A percentile compares a stretch with the other conserved stretches of the same genome.
phyloP scores from a whole-genome alignment of 257 asterid species.

The Primulina huaijiensis region DNA sequence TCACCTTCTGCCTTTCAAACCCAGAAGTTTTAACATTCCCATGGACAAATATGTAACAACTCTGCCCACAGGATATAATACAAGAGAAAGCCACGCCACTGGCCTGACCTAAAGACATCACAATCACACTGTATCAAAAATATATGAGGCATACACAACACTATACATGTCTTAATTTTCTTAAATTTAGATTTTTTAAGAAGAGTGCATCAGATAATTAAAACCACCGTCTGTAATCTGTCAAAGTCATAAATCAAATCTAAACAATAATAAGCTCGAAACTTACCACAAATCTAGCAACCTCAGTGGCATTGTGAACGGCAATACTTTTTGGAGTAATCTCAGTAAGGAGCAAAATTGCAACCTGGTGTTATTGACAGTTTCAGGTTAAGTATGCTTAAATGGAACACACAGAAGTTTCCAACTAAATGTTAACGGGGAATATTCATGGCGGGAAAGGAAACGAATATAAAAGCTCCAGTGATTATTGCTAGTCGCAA shows the following conservation, averaged over 20 bases:
- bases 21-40: conserved; percentile 97
- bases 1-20: conserved; percentile 93
- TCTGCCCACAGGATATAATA: conserved; percentile 95
- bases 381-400: conserved; percentile 21
- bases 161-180: conserved; percentile 1
- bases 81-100: conserved; percentile 96
- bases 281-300: conserved; percentile 97
- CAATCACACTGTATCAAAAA: conserved; percentile 31
- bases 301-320: conserved; percentile 97
- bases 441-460: too few relatives aligned
- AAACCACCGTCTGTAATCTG: conserved; percentile 6
- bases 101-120: conserved; percentile 86
- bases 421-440: too few relatives aligned
- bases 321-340: conserved; percentile 98
- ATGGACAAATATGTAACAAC: conserved; percentile 89
- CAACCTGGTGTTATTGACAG: conserved; percentile 56
- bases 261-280: conserved; percentile 25
- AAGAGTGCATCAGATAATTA: background rate
- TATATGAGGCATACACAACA: conserved; percentile 9
- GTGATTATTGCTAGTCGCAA: background rate
- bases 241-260: conserved; percentile 9
- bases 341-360: conserved; percentile 93
- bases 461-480: background rate
- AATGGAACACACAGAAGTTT: background rate
- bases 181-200: background rate